These are phyloP conservation scores for Fragosphaeria purpurea DNA, from an alignment of 2,329 filamentous ascomycete genomes.

Conservation along the genomic window DNA sequence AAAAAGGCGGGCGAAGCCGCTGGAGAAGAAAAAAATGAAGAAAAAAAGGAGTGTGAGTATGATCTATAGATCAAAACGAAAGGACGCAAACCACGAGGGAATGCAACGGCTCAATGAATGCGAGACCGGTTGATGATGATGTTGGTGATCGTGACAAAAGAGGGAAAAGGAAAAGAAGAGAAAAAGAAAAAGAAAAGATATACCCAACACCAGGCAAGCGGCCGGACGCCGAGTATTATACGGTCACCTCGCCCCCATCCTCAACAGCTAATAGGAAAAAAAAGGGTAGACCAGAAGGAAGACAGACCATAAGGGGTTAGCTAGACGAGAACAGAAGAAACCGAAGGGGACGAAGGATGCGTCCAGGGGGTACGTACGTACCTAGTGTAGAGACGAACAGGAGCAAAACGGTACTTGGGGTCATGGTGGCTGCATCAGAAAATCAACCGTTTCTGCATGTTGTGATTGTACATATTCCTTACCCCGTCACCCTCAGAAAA, in stretches of 20 bases:
- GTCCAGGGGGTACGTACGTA: too few relatives aligned
- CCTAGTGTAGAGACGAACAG: too few relatives aligned
- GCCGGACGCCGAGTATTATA: neutral
- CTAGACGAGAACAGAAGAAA: too few relatives aligned
- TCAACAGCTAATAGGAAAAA: neutral
- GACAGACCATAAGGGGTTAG: too few relatives aligned
- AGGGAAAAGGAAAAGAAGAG: neutral
- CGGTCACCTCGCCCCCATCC: neutral
- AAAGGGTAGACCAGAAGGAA: neutral
- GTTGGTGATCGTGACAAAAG: neutral
- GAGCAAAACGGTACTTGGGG: too few relatives aligned
- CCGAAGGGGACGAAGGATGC: too few relatives aligned
- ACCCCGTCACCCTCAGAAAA: too few relatives aligned
- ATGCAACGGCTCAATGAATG: constrained; percentile 9
- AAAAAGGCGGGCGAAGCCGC: neutral
- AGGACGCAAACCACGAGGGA: constrained; percentile 15
- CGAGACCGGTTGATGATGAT: constrained; percentile 1
- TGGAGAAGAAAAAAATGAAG: neutral
- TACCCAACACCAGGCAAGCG: too few relatives aligned
- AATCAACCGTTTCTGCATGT: too few relatives aligned
- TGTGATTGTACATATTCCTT: too few relatives aligned
- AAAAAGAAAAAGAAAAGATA: neutral
- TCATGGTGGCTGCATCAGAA: too few relatives aligned
- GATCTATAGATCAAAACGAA: constrained; percentile 14
- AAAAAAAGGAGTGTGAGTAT: constrained; percentile 4